Evolutionary conservation across 2,329 filamentous ascomycete species (phyloP).

Genomic region (Penicillium freii): DNA sequence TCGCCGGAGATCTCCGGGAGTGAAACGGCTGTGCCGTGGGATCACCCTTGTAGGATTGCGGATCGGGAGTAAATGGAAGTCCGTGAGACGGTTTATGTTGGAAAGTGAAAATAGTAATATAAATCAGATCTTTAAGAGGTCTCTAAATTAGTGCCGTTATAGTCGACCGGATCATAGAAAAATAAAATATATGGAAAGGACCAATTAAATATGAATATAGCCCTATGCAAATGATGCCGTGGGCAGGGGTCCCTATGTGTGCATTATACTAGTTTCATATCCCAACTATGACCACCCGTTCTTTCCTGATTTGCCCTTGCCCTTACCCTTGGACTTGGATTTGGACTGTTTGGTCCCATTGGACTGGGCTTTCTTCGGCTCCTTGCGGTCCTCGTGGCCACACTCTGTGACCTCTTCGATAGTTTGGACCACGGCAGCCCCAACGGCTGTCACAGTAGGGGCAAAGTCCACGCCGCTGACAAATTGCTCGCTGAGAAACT

Average conservation of each 20-base stretch:
- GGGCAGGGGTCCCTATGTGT: background rate
- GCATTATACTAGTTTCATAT: background rate
- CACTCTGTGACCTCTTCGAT: slow-evolving; percentile 22
- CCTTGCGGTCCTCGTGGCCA: slow-evolving; percentile 17
- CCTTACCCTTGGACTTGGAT: slow-evolving; percentile 11
- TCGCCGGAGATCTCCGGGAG: background rate
- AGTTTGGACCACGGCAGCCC: slow-evolving; percentile 19
- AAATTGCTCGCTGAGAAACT: slow-evolving; percentile 80
- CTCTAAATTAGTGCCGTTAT: background rate
- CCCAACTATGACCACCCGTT: slow-evolving; percentile 2
- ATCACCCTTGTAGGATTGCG: background rate
- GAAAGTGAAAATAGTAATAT: background rate
- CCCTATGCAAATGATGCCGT: background rate
- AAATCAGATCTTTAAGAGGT: background rate
- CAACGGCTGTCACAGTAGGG: slow-evolving; percentile 12
- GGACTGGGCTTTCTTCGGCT: slow-evolving; percentile 1
- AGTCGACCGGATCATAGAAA: background rate
- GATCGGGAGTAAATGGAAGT: background rate
- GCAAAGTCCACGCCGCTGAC: slow-evolving; percentile 71
- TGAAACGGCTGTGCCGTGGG: background rate
- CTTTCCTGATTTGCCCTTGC: slow-evolving; percentile 6
- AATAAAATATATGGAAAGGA: background rate
- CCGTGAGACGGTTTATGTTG: background rate
- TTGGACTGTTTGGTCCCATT: slow-evolving; percentile 1
- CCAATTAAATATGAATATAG: background rate